Percentiles rank a stretch among this genome's conserved stretches.
Evolutionary conservation across 306 rosid genomes (phyloP).

Genomic region (Pueraria montana): DNA sequence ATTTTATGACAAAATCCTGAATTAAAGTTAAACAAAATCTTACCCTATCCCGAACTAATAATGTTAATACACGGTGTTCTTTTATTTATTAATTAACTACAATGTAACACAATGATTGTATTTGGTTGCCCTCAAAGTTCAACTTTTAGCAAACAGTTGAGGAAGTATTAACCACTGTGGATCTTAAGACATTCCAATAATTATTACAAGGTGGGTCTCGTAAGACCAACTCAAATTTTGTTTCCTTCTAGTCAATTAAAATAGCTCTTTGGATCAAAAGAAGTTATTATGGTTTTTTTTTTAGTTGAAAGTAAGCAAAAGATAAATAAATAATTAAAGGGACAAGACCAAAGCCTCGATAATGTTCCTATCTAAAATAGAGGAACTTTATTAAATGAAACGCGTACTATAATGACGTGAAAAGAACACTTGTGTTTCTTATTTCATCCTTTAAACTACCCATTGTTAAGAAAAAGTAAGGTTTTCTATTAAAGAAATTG

Average conservation of each 20-base stretch:
- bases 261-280: conserved; percentile 29
- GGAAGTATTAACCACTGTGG: conserved; percentile 39
- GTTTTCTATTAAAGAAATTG: too few relatives aligned
- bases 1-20: too few relatives aligned
- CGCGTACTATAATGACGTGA: conserved; percentile 1
- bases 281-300: neutral
- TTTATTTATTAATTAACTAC: too few relatives aligned
- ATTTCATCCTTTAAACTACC: neutral
- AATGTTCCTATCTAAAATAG: neutral
- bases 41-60: neutral
- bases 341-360: neutral
- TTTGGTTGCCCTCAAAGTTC: conserved; percentile 44
- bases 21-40: too few relatives aligned
- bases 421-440: neutral
- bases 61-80: neutral
- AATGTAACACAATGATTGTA: conserved; percentile 3
- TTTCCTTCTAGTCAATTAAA: conserved; percentile 26
- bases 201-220: conserved; percentile 47
- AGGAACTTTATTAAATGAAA: neutral
- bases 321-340: neutral
- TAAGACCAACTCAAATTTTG: conserved; percentile 8
- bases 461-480: neutral
- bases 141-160: conserved; percentile 30
- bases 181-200: neutral
- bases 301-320: neutral